phyloP scores from a whole-genome alignment of 2,329 filamentous ascomycete species.

The Ceratocystis albifundus region DNA sequence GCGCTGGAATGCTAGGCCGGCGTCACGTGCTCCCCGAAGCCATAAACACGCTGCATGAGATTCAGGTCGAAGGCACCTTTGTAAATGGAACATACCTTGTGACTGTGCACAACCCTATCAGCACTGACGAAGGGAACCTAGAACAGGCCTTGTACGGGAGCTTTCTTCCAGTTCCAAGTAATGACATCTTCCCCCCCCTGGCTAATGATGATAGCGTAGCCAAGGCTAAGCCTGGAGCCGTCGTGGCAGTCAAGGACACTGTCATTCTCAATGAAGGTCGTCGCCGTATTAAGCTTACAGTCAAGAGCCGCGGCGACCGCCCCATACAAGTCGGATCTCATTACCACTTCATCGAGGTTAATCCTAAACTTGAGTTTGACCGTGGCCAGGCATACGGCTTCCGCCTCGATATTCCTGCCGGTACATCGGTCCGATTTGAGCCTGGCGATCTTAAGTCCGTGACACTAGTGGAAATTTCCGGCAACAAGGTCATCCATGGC shows the following conservation, averaged over 20 bases:
- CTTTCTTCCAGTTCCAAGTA: constrained; percentile 69
- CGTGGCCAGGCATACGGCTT: constrained; percentile 71
- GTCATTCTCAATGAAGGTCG: constrained; percentile 64
- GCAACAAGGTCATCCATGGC: constrained; percentile 65
- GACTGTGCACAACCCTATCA: constrained; percentile 83
- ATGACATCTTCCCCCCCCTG: constrained; percentile 54
- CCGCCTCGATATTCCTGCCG: constrained; percentile 78
- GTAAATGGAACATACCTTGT: constrained; percentile 83
- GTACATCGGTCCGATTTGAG: constrained; percentile 87
- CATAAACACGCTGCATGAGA: constrained; percentile 62
- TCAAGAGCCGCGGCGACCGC: constrained; percentile 78
- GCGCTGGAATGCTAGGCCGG: constrained; percentile 82
- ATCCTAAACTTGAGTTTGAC: constrained; percentile 81
- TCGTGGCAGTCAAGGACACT: constrained; percentile 56
- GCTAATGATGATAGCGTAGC: constrained; percentile 37
- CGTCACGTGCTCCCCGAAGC: constrained; percentile 83
- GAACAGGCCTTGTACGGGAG: constrained; percentile 81
- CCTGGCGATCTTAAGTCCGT: constrained; percentile 88
- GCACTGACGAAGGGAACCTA: constrained; percentile 73
- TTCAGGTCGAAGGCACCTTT: constrained; percentile 93
- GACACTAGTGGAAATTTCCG: constrained; percentile 77
- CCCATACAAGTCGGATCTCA: constrained; percentile 90
- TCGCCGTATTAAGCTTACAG: constrained; percentile 58
- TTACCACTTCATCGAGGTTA: constrained; percentile 94
- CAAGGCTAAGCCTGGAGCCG: constrained; percentile 63